A percentile compares a stretch with the other conserved stretches of the same genome.
Conservation (phyloP, 1,284 basidiomycete species). For the Microbotryum scabiosae region DNA sequence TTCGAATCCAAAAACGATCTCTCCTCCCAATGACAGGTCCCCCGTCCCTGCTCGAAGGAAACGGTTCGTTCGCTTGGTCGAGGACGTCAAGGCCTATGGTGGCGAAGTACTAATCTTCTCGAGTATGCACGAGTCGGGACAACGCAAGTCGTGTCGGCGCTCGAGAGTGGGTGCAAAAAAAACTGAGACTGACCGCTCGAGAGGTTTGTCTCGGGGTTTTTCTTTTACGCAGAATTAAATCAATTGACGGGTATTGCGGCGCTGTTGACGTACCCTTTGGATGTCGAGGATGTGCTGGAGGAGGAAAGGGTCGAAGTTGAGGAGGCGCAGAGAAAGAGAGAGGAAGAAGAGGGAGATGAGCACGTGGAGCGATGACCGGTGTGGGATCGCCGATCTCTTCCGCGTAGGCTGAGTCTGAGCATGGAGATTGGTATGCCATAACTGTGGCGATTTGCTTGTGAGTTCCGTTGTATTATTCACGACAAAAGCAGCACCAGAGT, state of each 20-base stretch:
- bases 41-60: slow-evolving; percentile 24
- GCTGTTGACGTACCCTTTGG: slow-evolving; percentile 89
- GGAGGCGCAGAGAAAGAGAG: slow-evolving; percentile 5
- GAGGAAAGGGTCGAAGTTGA: slow-evolving; percentile 23
- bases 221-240: slow-evolving; percentile 65
- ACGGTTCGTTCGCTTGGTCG: slow-evolving; percentile 80
- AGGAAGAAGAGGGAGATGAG: slow-evolving; percentile 1
- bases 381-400: background rate
- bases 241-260: slow-evolving; percentile 91
- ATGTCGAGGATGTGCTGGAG: slow-evolving; percentile 56
- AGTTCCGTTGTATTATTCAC: no score
- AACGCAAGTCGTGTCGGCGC: slow-evolving; percentile 54
- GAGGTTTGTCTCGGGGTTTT: background rate
- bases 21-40: slow-evolving; percentile 4
- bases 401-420: no score
- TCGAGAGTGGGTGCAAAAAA: no score
- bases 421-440: no score
- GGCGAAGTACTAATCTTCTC: slow-evolving; percentile 94
- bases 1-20: background rate
- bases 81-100: slow-evolving; percentile 76
- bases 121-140: slow-evolving; percentile 97
- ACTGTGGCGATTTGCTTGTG: no score
- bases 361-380: background rate
- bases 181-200: no score
- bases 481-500: no score